Conservation (phyloP, 139 green algal genomes). For the Chlorella sp. region DNA sequence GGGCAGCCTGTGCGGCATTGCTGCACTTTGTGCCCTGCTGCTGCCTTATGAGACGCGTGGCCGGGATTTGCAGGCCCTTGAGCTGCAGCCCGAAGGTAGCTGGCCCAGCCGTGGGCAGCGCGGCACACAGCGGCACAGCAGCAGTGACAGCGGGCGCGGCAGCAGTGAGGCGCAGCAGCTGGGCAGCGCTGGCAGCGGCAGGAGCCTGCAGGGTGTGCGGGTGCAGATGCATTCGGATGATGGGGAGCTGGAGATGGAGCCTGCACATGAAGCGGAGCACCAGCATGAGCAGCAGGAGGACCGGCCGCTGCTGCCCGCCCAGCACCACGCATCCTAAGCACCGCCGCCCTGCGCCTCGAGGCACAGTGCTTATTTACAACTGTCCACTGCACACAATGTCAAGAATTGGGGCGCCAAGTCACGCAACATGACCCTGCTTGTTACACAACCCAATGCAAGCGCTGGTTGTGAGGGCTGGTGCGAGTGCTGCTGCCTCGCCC, state of each 20-base stretch:
- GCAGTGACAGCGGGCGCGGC: background rate
- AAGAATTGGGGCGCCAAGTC: too few species aligned
- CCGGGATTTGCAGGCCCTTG: conserved; percentile 18
- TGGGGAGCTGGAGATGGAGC: conserved; percentile 14
- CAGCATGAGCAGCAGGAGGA: background rate
- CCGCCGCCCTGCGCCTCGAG: too few species aligned
- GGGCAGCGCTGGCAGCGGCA: too few species aligned
- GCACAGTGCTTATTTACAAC: too few species aligned
- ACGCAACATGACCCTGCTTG: too few species aligned
- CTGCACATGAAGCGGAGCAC: background rate
- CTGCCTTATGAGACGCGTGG: conserved; percentile 59
- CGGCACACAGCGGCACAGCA: background rate
- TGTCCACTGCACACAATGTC: too few species aligned
- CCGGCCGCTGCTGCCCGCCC: background rate
- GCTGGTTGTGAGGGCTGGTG: too few species aligned
- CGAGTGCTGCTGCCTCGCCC: too few species aligned
- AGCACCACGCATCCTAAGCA: background rate
- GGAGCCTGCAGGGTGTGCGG: background rate
- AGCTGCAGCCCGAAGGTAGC: background rate
- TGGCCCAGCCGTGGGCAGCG: too few species aligned
- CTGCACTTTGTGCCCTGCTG: conserved; percentile 10
- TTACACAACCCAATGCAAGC: too few species aligned
- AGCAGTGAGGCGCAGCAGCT: too few species aligned
- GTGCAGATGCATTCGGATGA: background rate
- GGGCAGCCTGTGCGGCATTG: conserved; percentile 42